These are phyloP conservation scores for Xanthoconium separans DNA, from an alignment of 1,284 basidiomycete species.

Conservation along the genomic window DNA sequence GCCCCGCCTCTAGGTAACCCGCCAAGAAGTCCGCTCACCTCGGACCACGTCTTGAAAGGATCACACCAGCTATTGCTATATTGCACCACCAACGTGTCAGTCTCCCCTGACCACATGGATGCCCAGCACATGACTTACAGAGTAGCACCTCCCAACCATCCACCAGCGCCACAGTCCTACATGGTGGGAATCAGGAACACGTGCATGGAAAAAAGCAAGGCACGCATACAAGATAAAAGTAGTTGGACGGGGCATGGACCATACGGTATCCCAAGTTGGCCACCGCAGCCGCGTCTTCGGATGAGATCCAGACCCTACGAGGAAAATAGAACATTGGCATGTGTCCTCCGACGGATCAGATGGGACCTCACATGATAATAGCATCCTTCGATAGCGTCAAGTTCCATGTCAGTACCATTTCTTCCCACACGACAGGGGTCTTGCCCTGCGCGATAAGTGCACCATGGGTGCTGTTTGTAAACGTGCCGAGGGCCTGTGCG, in stretches of 20 bases:
- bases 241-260: conserved; percentile 69
- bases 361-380: conserved; percentile 51
- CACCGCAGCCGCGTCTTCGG: conserved; percentile 56
- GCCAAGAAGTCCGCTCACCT: conserved; percentile 28
- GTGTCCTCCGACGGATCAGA: neutral
- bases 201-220: conserved; percentile 26
- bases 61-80: conserved; percentile 52
- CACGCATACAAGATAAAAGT: conserved; percentile 69
- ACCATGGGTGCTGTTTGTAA: conserved; percentile 51
- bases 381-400: conserved; percentile 65
- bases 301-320: conserved; percentile 69
- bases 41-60: conserved; percentile 56
- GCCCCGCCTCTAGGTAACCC: neutral
- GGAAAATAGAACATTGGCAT: neutral
- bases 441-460: conserved; percentile 48
- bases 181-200: neutral
- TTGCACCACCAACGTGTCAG: conserved; percentile 8
- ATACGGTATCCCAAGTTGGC: conserved; percentile 59
- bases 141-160: conserved; percentile 66
- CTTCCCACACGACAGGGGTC: conserved; percentile 72
- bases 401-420: conserved; percentile 65
- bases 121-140: conserved; percentile 31
- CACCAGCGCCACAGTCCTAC: conserved; percentile 78
- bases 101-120: neutral
- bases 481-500: conserved; percentile 50